Evolutionary conservation across 768 basidiomycete genomes (phyloP).

Genomic region (Leccinum broughii): DNA sequence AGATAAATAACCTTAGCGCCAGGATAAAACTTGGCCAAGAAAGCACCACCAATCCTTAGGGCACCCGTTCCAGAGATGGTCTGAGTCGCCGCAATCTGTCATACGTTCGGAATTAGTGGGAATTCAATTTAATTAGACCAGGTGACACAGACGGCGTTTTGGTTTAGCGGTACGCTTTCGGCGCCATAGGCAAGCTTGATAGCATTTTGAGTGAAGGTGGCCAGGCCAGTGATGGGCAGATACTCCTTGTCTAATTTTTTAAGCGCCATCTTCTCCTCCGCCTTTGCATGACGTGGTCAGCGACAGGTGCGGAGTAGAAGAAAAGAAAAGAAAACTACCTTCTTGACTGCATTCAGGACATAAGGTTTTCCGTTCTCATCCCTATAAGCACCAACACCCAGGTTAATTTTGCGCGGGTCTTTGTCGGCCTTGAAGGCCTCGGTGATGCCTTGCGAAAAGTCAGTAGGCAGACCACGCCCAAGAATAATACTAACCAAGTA

Average conservation of each 20-base stretch:
- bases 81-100: slow-evolving; percentile 84
- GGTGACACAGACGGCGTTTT: slow-evolving; percentile 65
- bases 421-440: slow-evolving; percentile 98
- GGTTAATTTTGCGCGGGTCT: slow-evolving; percentile 90
- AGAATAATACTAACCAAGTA: slow-evolving; percentile 63
- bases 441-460: slow-evolving; percentile 63
- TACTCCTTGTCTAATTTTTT: slow-evolving; percentile 90
- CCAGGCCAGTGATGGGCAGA: slow-evolving; percentile 90
- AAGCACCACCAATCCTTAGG: slow-evolving; percentile 90
- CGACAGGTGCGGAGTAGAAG: not conserved
- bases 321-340: slow-evolving; percentile 45
- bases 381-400: slow-evolving; percentile 96
- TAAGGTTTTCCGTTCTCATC: slow-evolving; percentile 96
- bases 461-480: slow-evolving; percentile 3
- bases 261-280: slow-evolving; percentile 69
- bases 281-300: slow-evolving; percentile 42
- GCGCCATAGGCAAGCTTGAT: slow-evolving; percentile 89
- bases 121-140: not conserved
- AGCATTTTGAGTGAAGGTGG: slow-evolving; percentile 82
- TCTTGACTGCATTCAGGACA: slow-evolving; percentile 84
- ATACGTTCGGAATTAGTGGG: slow-evolving; percentile 2
- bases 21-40: slow-evolving; percentile 87
- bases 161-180: slow-evolving; percentile 69
- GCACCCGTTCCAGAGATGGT: slow-evolving; percentile 98
- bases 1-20: slow-evolving; percentile 87